Base-by-base conservation (phyloP, 2,329 filamentous ascomycete species). In the Sphaerulina populicola region DNA sequence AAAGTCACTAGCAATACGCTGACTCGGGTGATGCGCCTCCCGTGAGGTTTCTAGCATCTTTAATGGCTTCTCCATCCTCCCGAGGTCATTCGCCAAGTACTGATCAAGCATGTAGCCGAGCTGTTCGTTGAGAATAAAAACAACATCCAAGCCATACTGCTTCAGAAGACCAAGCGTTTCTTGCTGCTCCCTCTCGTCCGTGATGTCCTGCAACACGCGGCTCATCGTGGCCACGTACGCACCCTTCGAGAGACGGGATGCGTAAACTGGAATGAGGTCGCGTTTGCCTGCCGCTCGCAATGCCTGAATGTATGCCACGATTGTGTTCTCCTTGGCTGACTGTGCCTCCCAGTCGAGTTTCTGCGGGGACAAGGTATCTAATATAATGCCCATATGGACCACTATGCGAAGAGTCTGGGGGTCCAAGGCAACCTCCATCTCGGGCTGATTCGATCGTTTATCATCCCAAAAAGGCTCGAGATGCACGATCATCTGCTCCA, bases 261-360 rank as follows among this genome's bases (percentile, higher is more conserved):
- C 90, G 67, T 98, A 98, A 0, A 94, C 73, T 0, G 93, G 90
- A 49, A 95, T 85, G 38, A 93, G 72, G 56, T 91, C 83, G 53
- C 85, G 81, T 49, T 93, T 80, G 31, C 82, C 80, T 12, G 80
- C 79, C 42, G 85, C 76, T 39, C 86, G 81, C 35, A 98, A 72
- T 54, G 86, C 83, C 60, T 86, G 85, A 49, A 94, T 85, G 66
- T 97, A 97, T 3, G 81, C 83, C 1, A 85, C 81, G 47, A 96
- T 74, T 42, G 91, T 81, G 62, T 86, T 88, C 62, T 94, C 85
- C 57, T 83, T 78, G 12, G 76, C 76, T 46, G 74, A 71, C 31
- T 71, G 68, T 48, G 68, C 64, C 15, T 71, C 64, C 8, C 57
- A 57, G 30, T 74, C 69, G 29, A 75, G 72, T 14, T 71, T 64